These are phyloP conservation scores for Cladosporium sp. DNA, from an alignment of 2,329 filamentous ascomycete species.

Conservation along the genomic window DNA sequence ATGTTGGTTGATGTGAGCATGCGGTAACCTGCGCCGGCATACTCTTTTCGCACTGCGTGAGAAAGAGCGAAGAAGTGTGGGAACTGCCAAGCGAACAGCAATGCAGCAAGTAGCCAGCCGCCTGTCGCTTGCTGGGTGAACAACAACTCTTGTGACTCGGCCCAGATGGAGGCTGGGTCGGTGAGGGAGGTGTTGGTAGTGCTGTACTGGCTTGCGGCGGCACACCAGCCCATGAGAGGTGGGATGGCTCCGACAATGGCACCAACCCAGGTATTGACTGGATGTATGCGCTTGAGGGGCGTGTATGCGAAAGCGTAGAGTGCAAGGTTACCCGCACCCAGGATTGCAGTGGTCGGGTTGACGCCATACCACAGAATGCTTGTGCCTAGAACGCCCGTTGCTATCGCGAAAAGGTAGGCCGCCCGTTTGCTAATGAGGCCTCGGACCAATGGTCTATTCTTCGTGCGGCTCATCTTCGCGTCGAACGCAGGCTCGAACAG, in stretches of 20 bases:
- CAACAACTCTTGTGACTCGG: constrained; percentile 38
- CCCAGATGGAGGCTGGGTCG: constrained; percentile 28
- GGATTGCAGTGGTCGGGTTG: constrained; percentile 86
- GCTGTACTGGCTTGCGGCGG: constrained; percentile 85
- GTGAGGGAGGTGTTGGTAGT: constrained; percentile 34
- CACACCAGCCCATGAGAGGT: constrained; percentile 97
- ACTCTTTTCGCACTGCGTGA: constrained; percentile 87
- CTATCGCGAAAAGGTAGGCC: constrained; percentile 77
- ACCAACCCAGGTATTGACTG: constrained; percentile 92
- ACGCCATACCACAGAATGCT: constrained; percentile 82
- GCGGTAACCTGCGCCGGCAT: constrained; percentile 67
- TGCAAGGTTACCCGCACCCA: constrained; percentile 81
- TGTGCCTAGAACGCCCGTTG: constrained; percentile 69
- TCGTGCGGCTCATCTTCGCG: constrained; percentile 88
- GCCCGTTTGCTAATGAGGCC: constrained; percentile 70
- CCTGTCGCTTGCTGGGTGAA: constrained; percentile 53
- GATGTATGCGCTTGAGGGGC: constrained; percentile 82
- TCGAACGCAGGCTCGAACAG: constrained; percentile 89
- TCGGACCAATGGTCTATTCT: constrained; percentile 85
- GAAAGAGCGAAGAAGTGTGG: constrained; percentile 96
- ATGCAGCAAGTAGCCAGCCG: constrained; percentile 82
- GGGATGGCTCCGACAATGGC: constrained; percentile 91
- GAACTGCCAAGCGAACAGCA: constrained; percentile 96
- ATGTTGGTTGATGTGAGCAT: constrained; percentile 89
- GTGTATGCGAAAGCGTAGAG: constrained; percentile 94